phyloP scores from a whole-genome alignment of 2,329 filamentous ascomycete genomes.

The Colletotrichum cereale region DNA sequence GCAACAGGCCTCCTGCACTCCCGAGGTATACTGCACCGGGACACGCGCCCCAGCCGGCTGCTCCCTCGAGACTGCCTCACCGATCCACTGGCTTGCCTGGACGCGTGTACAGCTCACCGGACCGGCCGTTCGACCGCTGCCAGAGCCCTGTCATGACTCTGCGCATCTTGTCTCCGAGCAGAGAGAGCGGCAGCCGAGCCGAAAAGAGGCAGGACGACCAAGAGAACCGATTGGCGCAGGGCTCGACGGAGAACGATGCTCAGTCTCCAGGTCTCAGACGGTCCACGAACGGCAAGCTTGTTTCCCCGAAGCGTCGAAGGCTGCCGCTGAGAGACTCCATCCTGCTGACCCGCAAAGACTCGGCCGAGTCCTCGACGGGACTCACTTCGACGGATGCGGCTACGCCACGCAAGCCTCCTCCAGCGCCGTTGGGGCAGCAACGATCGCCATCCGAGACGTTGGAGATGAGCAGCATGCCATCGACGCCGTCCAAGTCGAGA shows the following conservation, averaged over 20 bases:
- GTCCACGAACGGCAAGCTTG: constrained; percentile 16
- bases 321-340: constrained; percentile 33
- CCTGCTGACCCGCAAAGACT: constrained; percentile 27
- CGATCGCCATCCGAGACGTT: neutral
- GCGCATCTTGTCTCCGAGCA: constrained; percentile 27
- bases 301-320: constrained; percentile 23
- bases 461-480: constrained; percentile 12
- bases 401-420: neutral
- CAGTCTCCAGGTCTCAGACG: neutral
- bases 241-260: neutral
- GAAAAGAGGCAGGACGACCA: constrained; percentile 18
- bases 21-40: constrained; percentile 29
- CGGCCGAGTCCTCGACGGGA: constrained; percentile 2
- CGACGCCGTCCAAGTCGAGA: constrained; percentile 25
- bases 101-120: constrained; percentile 33
- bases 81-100: constrained; percentile 21
- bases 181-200: neutral
- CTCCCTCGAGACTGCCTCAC: neutral
- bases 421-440: neutral
- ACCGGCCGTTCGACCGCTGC: constrained; percentile 14
- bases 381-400: neutral
- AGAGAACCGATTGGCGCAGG: constrained; percentile 2
- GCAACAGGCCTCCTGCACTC: constrained; percentile 15
- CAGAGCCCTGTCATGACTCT: constrained; percentile 35
- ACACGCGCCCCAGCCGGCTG: neutral